Percentiles rank a stretch among this genome's conserved stretches.
Evolutionary conservation across 2,329 filamentous ascomycete species (phyloP).

Genomic region (Colletotrichum navitas): DNA sequence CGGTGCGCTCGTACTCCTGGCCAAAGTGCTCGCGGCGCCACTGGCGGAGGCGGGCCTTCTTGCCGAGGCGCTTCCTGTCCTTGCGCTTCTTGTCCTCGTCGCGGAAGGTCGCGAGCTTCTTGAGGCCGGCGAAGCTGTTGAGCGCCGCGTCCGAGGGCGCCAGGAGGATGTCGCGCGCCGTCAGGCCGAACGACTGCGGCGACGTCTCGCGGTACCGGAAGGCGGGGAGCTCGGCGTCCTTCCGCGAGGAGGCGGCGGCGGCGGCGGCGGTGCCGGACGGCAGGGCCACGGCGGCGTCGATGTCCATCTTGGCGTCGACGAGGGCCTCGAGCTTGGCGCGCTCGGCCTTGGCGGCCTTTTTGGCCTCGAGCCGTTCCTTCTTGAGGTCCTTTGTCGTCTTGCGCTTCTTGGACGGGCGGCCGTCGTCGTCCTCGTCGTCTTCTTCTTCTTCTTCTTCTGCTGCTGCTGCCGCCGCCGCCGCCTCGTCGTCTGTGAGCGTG

Average conservation of each 20-base stretch:
- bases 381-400: conserved; percentile 72
- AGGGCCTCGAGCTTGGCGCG: conserved; percentile 87
- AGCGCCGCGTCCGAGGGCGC: conserved; percentile 87
- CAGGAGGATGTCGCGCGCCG: conserved; percentile 87
- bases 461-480: conserved; percentile 48
- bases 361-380: conserved; percentile 67
- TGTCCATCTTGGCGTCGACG: conserved; percentile 83
- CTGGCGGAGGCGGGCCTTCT: conserved; percentile 90
- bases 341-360: conserved; percentile 83
- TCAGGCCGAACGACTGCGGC: conserved; percentile 90
- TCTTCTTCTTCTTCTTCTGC: conserved; percentile 51
- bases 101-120: conserved; percentile 92
- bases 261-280: conserved; percentile 49
- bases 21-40: conserved; percentile 81
- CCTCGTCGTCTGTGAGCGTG: conserved; percentile 67
- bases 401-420: conserved; percentile 65
- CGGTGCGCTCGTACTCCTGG: conserved; percentile 66
- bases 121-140: conserved; percentile 92
- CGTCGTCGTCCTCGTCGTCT: conserved; percentile 57
- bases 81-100: conserved; percentile 89
- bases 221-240: conserved; percentile 44
- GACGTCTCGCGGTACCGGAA: conserved; percentile 98
- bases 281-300: conserved; percentile 71
- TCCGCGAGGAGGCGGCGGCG: conserved; percentile 45
- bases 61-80: conserved; percentile 89